Evolutionary conservation across 2,329 filamentous ascomycete species (phyloP).

Genomic region (Penicillium sp.): DNA sequence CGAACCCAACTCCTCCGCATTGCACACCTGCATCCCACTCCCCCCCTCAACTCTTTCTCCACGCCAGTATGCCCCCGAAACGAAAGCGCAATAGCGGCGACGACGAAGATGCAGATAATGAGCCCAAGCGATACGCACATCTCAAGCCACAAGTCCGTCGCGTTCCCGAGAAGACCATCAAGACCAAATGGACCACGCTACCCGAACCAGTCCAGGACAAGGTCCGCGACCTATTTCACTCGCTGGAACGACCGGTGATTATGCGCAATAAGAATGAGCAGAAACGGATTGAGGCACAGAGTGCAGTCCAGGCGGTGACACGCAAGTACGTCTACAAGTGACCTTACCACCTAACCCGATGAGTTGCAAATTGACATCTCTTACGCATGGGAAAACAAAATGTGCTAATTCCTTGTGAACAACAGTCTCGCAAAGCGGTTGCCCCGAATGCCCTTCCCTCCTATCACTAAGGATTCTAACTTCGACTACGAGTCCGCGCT

Average conservation of each 20-base stretch:
- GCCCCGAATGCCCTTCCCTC: slow-evolving; percentile 52
- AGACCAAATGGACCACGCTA: slow-evolving; percentile 51
- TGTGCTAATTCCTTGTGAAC: not conserved
- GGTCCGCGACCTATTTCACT: slow-evolving; percentile 46
- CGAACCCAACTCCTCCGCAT: slow-evolving; percentile 1
- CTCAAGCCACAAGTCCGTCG: slow-evolving; percentile 47
- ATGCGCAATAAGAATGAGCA: slow-evolving; percentile 46
- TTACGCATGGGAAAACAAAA: not conserved
- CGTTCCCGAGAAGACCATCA: slow-evolving; percentile 48
- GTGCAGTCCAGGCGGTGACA: slow-evolving; percentile 45
- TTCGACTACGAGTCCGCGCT: slow-evolving; percentile 51
- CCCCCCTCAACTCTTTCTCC: slow-evolving; percentile 3
- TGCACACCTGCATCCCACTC: slow-evolving; percentile 5
- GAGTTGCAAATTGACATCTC: not conserved
- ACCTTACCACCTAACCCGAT: not conserved
- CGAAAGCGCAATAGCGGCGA: slow-evolving; percentile 29
- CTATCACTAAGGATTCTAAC: slow-evolving; percentile 44
- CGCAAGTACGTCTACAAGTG: slow-evolving; percentile 39
- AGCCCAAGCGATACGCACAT: slow-evolving; percentile 40
- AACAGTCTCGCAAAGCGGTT: slow-evolving; percentile 45
- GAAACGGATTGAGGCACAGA: slow-evolving; percentile 48
- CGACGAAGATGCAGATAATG: slow-evolving; percentile 21
- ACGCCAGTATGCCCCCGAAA: slow-evolving; percentile 29
- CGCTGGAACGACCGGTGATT: slow-evolving; percentile 49
- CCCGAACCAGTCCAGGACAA: slow-evolving; percentile 48